Evolutionary conservation across 345 rosid species (phyloP), one percentile per base, ranked within the genome.

Genomic region (Schrenkiella parvula): DNA sequence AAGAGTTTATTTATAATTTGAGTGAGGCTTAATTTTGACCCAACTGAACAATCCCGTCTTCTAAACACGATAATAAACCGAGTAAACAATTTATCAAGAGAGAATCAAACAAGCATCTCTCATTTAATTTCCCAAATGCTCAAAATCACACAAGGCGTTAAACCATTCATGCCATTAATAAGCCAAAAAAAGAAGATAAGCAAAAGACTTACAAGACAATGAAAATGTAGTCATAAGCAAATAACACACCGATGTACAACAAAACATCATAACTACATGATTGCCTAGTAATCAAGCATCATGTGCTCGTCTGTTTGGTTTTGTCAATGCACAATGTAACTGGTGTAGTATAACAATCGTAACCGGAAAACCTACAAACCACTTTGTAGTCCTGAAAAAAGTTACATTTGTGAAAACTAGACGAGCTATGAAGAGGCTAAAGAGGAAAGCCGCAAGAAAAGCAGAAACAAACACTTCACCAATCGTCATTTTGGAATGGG

Each of bases 311-410:
- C 43, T 68, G 23, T 56, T 68, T 56, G 1, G 32, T 6, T 55
- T 22, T 43, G 17, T 32, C 23, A 21, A 31, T 43, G 44, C 54
- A 56, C 55, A 68, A 42, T 56, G 37, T 18, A 54, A 53, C 29
- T 67, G 63, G 29, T 53, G 61, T 41, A 67, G 28, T 19, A 54
- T 5, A 13, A 54, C 52, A 29, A 67, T 18, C n/a, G 52, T 29
- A 41, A 67, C 29, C 18, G 72, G 63, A 43, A 67, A 67, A 53
- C 72, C 63, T 17, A 67, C 50, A 38, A 67, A 67, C 71, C 62
- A 67, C 14, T 52, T 67, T 26, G 71, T 28, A 25, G 39, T 67
- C 39, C 62, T 1, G 51, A 52, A 67, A 53, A 53, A 6, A 0
- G 19, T 38, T 51, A 39, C 23, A 53, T 67, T 39, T 67, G 60